Conservation (phyloP, 1,284 basidiomycete species). For the Boletellus deceptivus region DNA sequence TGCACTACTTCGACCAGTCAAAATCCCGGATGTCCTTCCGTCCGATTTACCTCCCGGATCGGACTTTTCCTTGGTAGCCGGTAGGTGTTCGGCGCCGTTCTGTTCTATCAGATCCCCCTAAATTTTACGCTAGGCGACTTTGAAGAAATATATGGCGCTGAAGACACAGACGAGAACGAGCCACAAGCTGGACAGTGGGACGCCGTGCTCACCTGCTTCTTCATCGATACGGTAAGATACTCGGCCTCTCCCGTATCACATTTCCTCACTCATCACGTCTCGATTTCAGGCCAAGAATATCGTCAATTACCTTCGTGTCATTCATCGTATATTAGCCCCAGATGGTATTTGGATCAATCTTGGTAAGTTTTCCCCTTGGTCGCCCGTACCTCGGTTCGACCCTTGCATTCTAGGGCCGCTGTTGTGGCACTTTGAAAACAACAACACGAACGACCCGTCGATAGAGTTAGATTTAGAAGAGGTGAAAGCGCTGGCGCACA, state of each 20-base stretch:
- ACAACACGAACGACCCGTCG: conserved; percentile 72
- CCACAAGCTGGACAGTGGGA: conserved; percentile 81
- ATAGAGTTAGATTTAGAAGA: conserved; percentile 91
- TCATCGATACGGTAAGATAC: conserved; percentile 83
- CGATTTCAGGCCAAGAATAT: conserved; percentile 79
- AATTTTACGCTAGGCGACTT: conserved; percentile 67
- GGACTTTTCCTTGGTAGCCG: conserved; percentile 84
- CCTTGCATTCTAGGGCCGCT: conserved; percentile 63
- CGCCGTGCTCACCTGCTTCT: conserved; percentile 93
- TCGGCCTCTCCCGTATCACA: no score
- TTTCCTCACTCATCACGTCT: neutral
- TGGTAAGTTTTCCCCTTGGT: conserved; percentile 39
- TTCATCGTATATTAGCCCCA: conserved; percentile 75
- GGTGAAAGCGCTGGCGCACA: conserved; percentile 71
- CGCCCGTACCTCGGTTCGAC: neutral
- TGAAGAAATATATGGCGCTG: conserved; percentile 83
- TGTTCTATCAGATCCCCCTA: neutral
- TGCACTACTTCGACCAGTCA: conserved; percentile 64
- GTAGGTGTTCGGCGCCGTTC: conserved; percentile 33
- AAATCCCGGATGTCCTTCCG: conserved; percentile 83
- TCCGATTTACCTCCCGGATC: conserved; percentile 61
- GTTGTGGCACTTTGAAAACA: conserved; percentile 96
- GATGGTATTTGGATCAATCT: conserved; percentile 93
- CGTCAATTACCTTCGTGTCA: conserved; percentile 83
- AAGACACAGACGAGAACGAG: conserved; percentile 46